These are phyloP conservation scores for Skeletonema marinoi DNA, from an alignment of 108 stramenopile species.

Conservation along the genomic window DNA sequence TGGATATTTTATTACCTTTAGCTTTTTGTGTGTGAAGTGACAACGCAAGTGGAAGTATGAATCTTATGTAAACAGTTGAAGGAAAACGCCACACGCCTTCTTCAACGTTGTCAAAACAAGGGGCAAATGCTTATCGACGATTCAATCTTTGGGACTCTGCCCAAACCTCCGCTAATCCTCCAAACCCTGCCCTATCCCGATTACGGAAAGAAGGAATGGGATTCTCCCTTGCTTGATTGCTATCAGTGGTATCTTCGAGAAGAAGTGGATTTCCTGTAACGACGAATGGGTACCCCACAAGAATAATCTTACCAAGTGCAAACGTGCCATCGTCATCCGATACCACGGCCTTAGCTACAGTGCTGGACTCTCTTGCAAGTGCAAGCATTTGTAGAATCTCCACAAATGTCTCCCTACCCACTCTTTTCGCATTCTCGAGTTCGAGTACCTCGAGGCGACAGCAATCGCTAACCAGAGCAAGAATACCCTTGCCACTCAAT, in stretches of 20 bases:
- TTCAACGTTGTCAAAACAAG: no score
- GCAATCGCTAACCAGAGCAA: constrained; percentile 15
- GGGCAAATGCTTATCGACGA: not conserved
- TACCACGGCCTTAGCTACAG: not conserved
- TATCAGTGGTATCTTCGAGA: not conserved
- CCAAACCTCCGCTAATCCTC: not conserved
- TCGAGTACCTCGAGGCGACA: constrained; percentile 21
- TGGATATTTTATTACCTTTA: no score
- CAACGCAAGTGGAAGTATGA: no score
- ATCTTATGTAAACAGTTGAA: no score
- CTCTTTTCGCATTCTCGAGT: not conserved
- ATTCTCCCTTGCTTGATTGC: not conserved
- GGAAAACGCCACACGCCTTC: no score
- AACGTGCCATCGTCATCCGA: not conserved
- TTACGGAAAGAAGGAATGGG: not conserved
- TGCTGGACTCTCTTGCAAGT: not conserved
- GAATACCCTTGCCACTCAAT: constrained; percentile 11
- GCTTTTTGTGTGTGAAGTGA: no score
- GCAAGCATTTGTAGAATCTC: constrained; percentile 8
- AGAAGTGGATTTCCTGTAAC: constrained; percentile 10
- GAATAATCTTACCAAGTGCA: constrained; percentile 18
- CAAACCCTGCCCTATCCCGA: no score
- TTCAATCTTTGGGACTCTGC: not conserved
- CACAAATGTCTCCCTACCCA: not conserved
- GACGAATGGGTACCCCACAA: constrained; percentile 12